Evolutionary conservation across 192 early-diverging fungal genomes (phyloP).

Genomic region (Podila epicladia): DNA sequence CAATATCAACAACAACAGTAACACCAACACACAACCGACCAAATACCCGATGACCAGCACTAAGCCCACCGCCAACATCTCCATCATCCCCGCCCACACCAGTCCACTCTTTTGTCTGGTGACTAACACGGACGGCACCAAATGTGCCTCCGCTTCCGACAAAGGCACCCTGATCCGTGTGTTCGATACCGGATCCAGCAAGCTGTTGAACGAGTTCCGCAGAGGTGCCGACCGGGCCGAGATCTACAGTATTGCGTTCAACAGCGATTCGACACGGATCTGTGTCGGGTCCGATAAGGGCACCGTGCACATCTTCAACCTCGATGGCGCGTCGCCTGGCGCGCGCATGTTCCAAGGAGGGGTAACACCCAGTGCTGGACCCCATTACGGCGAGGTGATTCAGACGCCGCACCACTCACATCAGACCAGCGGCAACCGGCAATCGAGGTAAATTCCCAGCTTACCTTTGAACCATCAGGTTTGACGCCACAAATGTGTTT

Average conservation of each 20-base stretch:
- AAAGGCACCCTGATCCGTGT: conserved; percentile 94
- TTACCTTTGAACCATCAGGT: background rate
- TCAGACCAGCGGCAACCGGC: conserved; percentile 59
- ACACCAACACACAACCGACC: conserved; percentile 7
- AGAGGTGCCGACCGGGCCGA: conserved; percentile 88
- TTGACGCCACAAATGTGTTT: background rate
- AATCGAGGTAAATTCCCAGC: conserved; percentile 43
- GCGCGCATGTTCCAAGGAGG: conserved; percentile 51
- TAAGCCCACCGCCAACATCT: conserved; percentile 65
- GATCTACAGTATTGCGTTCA: conserved; percentile 92
- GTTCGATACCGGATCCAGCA: conserved; percentile 78
- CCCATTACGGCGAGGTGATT: conserved; percentile 65
- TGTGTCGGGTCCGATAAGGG: conserved; percentile 92
- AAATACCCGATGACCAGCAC: conserved; percentile 51
- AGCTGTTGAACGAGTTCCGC: conserved; percentile 85
- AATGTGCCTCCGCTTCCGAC: conserved; percentile 86
- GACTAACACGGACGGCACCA: conserved; percentile 78
- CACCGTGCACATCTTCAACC: conserved; percentile 93
- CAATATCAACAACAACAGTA: background rate
- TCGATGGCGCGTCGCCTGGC: conserved; percentile 64
- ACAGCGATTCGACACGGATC: conserved; percentile 76
- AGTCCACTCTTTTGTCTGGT: conserved; percentile 81
- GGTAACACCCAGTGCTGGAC: conserved; percentile 48
- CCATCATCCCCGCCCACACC: conserved; percentile 87
- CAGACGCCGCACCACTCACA: conserved; percentile 20